Percentiles rank a stretch among this genome's conserved stretches.
phyloP scores from a whole-genome alignment of 2,329 filamentous ascomycete genomes.

The Aspergillus brunneoviolaceus region DNA sequence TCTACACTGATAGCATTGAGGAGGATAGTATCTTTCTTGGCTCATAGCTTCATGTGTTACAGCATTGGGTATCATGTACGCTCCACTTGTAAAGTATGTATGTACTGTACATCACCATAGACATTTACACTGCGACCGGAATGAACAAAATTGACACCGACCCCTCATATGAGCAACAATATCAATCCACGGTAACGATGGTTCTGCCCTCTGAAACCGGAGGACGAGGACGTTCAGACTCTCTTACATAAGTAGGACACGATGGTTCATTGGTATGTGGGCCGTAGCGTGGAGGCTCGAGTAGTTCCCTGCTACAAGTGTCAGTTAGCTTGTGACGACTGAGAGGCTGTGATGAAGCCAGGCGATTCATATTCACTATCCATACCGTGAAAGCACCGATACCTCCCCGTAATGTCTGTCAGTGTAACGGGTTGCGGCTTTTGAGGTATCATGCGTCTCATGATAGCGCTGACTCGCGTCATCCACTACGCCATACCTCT shows the following conservation, averaged over 20 bases:
- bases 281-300: constrained; percentile 14
- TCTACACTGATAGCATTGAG: no score
- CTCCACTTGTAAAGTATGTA: not conserved
- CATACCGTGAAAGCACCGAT: constrained; percentile 26
- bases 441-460: constrained; percentile 9
- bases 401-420: constrained; percentile 15
- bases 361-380: not conserved
- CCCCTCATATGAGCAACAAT: not conserved
- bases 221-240: constrained; percentile 22
- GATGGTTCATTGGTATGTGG: constrained; percentile 23
- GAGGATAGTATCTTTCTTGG: not conserved
- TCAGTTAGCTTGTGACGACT: constrained; percentile 9
- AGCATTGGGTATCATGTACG: not conserved
- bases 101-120: constrained; percentile 1
- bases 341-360: not conserved
- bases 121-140: constrained; percentile 9
- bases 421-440: constrained; percentile 14
- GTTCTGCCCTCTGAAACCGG: constrained; percentile 22
- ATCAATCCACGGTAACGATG: constrained; percentile 32
- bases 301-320: constrained; percentile 15
- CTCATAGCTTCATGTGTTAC: not conserved
- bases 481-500: constrained; percentile 18
- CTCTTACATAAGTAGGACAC: constrained; percentile 25
- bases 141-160: not conserved
- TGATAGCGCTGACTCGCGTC: constrained; percentile 5